Conservation (phyloP, 176 grass and related monocot species). For the Poa pratensis region DNA sequence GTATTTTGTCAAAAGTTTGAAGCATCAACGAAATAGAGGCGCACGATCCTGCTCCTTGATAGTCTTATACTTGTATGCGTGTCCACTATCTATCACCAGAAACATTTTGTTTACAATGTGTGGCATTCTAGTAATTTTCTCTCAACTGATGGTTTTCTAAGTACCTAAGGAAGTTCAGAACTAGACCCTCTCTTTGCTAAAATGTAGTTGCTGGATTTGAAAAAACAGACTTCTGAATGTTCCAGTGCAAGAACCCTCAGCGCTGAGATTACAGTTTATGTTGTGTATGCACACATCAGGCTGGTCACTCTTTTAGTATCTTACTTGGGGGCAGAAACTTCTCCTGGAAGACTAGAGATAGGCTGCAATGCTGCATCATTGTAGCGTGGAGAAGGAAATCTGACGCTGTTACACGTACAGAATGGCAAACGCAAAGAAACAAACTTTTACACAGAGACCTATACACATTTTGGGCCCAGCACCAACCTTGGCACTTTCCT, state of each 20-base stretch:
- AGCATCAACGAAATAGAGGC: neutral
- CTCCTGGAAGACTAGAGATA: slow-evolving; percentile 24
- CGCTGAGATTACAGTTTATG: slow-evolving; percentile 37
- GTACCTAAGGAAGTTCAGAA: neutral
- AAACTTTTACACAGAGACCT: slow-evolving; percentile 35
- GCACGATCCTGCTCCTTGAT: neutral
- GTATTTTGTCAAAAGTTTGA: neutral
- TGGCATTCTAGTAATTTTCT: neutral
- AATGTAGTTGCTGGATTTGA: neutral
- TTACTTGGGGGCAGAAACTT: slow-evolving; percentile 12
- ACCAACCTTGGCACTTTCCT: slow-evolving; percentile 46
- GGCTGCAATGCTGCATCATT: too few relatives aligned
- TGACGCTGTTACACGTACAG: slow-evolving; percentile 20
- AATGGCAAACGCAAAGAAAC: slow-evolving; percentile 36
- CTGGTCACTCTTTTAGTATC: slow-evolving; percentile 24
- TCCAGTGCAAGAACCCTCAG: neutral
- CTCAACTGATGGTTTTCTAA: neutral
- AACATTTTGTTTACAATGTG: neutral
- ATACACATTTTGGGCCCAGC: slow-evolving; percentile 39
- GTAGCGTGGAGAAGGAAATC: slow-evolving; percentile 11
- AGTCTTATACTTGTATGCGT: too few relatives aligned
- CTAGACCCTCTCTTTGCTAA: neutral
- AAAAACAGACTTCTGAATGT: slow-evolving; percentile 16
- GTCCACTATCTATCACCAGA: neutral
- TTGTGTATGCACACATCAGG: slow-evolving; percentile 18